Evolutionary conservation across 345 rosid species (phyloP).

Genomic region (Arabidopsis thaliana): TAIR10.1 NC_003076.8:6591001-6591500

Average conservation of each 20-base stretch:
- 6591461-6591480: too few species aligned
- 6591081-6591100: conserved; percentile 69
- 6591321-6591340: conserved; percentile 26
- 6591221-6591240: conserved; percentile 4
- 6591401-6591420: neutral
- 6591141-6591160: conserved; percentile 1
- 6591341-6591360: conserved; percentile 38
- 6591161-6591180: conserved; percentile 33
- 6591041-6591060: conserved; percentile 57
- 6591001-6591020: conserved; percentile 39
- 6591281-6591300: conserved; percentile 43
- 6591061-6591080: conserved; percentile 59
- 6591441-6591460: neutral
- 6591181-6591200: conserved; percentile 31
- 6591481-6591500: neutral
- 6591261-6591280: neutral
- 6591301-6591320: conserved; percentile 22
- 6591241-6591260: conserved; percentile 26
- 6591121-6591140: neutral
- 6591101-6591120: neutral
- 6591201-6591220: conserved; percentile 37
- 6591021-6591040: conserved; percentile 49
- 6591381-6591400: conserved; percentile 40
- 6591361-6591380: conserved; percentile 31
- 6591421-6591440: neutral